Conservation (phyloP, 1,139 yeast species). For the Debaryomycetaceae sp. region DNA sequence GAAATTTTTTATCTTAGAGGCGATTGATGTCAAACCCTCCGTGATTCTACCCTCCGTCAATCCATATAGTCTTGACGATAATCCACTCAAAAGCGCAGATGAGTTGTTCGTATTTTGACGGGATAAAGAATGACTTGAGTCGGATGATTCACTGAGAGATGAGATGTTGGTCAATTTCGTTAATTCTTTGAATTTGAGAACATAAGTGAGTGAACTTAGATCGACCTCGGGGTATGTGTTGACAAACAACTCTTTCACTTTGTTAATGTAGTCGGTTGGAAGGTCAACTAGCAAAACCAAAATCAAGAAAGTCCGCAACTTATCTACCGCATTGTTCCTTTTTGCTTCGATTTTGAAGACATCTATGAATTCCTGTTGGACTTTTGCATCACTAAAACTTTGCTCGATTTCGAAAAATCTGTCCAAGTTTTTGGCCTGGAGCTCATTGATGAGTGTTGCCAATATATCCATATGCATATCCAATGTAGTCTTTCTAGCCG, state of each 20-base stretch:
- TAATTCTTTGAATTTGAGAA: constrained; percentile 77
- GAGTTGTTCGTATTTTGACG: constrained; percentile 21
- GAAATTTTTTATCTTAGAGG: constrained; percentile 82
- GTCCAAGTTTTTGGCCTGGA: constrained; percentile 83
- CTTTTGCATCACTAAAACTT: constrained; percentile 57
- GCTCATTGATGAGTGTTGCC: constrained; percentile 75
- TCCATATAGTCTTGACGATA: constrained; percentile 75
- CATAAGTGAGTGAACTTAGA: constrained; percentile 62
- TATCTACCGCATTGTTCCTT: constrained; percentile 65
- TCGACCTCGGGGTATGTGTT: constrained; percentile 57
- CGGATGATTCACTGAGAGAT: constrained; percentile 15
- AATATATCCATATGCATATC: constrained; percentile 98
- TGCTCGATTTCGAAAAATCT: constrained; percentile 94
- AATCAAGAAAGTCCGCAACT: constrained; percentile 81
- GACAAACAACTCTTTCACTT: constrained; percentile 61
- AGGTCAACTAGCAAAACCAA: constrained; percentile 56
- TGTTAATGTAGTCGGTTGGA: constrained; percentile 56
- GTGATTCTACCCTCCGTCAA: constrained; percentile 77
- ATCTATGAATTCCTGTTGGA: constrained; percentile 57
- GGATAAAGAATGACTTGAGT: constrained; percentile 12
- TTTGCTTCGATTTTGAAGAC: constrained; percentile 49
- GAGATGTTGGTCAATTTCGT: constrained; percentile 59
- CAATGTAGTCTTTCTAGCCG: constrained; percentile 80
- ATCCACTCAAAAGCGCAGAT: constrained; percentile 71
- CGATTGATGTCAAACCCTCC: constrained; percentile 81